Base-by-base conservation (phyloP, 495 filamentous ascomycete genomes). In the Podospora didyma region DNA sequence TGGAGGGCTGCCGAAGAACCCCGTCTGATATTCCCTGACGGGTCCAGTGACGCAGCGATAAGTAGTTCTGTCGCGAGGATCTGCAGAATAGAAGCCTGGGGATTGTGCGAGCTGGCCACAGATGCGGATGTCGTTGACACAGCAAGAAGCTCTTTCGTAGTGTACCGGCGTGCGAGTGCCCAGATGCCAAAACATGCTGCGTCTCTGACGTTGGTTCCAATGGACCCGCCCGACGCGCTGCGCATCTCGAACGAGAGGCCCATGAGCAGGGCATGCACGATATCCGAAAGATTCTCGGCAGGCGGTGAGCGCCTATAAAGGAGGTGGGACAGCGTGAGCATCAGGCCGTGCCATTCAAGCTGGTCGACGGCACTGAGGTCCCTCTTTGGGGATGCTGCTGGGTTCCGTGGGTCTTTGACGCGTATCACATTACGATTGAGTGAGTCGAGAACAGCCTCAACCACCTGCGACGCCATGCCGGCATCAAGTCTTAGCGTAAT, bases 141-240 rank as follows among this genome's bases (percentile, higher is more conserved):
- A 2, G 78, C 76, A 10, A 87, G 79, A 11, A 97, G 75, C 62
- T 96, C 92, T 1, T 75, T 61, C 0, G 93, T 96, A 1, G 81
- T 86, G 60, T 97, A 99, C 47, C 91, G 85, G 56, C 94, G 80
- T 44, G 92, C 92, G 11, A 97, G 70, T 1, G 92, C 85, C 94
- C 94, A 99, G 24, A 96, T 86, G 26, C 94, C 94, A 65, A 97
- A 97, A 68, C 90, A 95, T 2, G 94, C 89, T 4, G 95, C 95
- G 75, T 99, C 94, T 51, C 94, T 82, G n/a, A 97, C 95, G 62
- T 93, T 96, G 0, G 88, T 85, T 9, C 95, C 95, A n/a, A 90
- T 74, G 3, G 91, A 90, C 10, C 77, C 81, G 9, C 96, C 95
- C 17, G 88, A 89, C 0, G 89, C 75, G 24, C 85, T 87, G 45